phyloP scores from a whole-genome alignment of 495 filamentous ascomycete species.

The Thozetella sp. region DNA sequence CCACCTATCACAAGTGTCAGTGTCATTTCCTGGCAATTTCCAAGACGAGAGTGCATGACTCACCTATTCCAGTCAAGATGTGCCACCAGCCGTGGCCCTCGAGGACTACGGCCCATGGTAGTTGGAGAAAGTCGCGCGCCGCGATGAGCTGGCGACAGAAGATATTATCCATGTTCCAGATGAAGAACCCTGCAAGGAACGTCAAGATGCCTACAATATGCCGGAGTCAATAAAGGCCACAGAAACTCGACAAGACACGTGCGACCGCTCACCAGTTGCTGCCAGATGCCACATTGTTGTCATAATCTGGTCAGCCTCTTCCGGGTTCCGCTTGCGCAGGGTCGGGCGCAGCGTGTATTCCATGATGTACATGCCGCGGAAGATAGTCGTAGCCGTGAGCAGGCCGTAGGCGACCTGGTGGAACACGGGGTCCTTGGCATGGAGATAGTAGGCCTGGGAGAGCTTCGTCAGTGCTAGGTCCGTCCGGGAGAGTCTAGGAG shows the following conservation, averaged over 20 bases:
- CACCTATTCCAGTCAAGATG: constrained; percentile 44
- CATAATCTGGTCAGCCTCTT: constrained; percentile 75
- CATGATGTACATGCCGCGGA: constrained; percentile 90
- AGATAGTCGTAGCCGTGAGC: constrained; percentile 76
- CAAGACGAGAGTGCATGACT: constrained; percentile 2
- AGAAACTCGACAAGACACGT: not conserved
- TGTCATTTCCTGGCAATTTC: constrained; percentile 7
- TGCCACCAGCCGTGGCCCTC: constrained; percentile 99
- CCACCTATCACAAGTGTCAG: constrained; percentile 30
- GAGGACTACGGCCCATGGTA: constrained; percentile 89
- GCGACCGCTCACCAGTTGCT: constrained; percentile 33
- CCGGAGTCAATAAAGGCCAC: constrained; percentile 1
- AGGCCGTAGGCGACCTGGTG: constrained; percentile 88
- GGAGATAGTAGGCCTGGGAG: constrained; percentile 77
- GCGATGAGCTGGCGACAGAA: constrained; percentile 72
- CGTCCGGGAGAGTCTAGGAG: not conserved
- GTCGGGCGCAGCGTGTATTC: constrained; percentile 72
- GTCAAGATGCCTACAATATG: constrained; percentile 59
- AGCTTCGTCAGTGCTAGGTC: not conserved
- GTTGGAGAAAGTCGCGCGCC: constrained; percentile 72
- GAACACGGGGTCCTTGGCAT: constrained; percentile 88
- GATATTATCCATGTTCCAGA: constrained; percentile 87
- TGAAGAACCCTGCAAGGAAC: constrained; percentile 81
- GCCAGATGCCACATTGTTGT: constrained; percentile 65
- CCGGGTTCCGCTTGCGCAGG: constrained; percentile 40